These are phyloP conservation scores for Xylaria scruposa DNA, from an alignment of 495 filamentous ascomycete genomes.

Conservation along the genomic window DNA sequence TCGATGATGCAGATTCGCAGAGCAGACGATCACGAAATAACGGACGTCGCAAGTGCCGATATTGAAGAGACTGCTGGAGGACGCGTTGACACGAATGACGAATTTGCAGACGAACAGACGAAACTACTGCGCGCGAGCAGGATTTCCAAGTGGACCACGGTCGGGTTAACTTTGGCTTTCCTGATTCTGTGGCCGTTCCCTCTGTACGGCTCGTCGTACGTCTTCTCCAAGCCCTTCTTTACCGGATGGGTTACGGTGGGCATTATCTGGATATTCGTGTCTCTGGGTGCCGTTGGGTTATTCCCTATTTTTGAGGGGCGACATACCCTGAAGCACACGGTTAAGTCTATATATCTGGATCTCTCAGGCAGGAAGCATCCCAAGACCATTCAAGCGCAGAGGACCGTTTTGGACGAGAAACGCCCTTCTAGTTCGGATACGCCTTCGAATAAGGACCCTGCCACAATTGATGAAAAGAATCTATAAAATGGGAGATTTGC, in stretches of 20 bases:
- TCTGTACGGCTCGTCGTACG: constrained; percentile 85
- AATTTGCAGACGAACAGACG: constrained; percentile 65
- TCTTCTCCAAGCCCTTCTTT: constrained; percentile 91
- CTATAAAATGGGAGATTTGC: constrained; percentile 9
- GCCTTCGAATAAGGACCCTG: constrained; percentile 22
- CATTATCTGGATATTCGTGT: constrained; percentile 86
- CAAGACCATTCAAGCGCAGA: constrained; percentile 46
- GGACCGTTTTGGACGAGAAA: constrained; percentile 30
- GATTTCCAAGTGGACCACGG: constrained; percentile 80
- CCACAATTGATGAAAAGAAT: not conserved
- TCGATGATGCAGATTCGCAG: constrained; percentile 84
- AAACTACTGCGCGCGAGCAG: constrained; percentile 75
- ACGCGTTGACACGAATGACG: constrained; percentile 12
- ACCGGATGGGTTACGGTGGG: constrained; percentile 90
- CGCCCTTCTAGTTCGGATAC: constrained; percentile 25
- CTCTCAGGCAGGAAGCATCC: constrained; percentile 64
- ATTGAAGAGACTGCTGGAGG: constrained; percentile 62
- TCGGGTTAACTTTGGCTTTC: constrained; percentile 75
- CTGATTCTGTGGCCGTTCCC: constrained; percentile 95
- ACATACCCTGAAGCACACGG: constrained; percentile 67
- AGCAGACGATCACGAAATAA: constrained; percentile 82
- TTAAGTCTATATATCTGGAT: constrained; percentile 72
- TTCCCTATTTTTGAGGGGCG: constrained; percentile 87
- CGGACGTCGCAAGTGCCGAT: constrained; percentile 70
- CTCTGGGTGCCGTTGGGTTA: constrained; percentile 72